Evolutionary conservation across 139 green algal species (phyloP).

Genomic region (Ettlia oleoabundans): DNA sequence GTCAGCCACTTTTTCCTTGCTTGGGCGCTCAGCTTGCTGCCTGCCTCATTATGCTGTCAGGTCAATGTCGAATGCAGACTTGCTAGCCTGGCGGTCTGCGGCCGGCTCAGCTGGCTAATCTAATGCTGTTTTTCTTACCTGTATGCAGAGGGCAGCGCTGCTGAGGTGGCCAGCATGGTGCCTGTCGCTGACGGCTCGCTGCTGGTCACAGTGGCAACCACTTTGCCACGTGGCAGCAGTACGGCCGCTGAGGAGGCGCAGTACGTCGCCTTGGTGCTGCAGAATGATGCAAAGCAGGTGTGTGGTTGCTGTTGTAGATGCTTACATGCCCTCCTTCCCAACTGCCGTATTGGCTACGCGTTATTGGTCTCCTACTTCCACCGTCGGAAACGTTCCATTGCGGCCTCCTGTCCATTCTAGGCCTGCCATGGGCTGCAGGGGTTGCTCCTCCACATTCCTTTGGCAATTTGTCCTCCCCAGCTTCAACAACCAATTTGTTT

Average conservation of each 20-base stretch:
- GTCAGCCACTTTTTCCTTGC: too few relatives aligned
- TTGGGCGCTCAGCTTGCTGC: too few relatives aligned
- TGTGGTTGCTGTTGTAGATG: too few relatives aligned
- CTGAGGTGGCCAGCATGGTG: background rate
- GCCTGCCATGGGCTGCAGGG: background rate
- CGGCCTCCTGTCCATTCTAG: too few relatives aligned
- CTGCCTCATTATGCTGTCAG: too few relatives aligned
- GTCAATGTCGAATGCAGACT: too few relatives aligned
- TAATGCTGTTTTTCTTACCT: background rate
- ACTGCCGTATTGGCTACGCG: too few relatives aligned
- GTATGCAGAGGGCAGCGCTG: slow-evolving; percentile 31
- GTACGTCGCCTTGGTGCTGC: slow-evolving; percentile 42
- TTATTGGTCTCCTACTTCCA: too few relatives aligned
- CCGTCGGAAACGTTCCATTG: too few relatives aligned
- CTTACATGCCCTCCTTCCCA: too few relatives aligned
- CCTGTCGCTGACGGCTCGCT: background rate
- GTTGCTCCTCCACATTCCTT: background rate
- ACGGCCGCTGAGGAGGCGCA: slow-evolving; percentile 22
- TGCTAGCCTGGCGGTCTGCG: background rate
- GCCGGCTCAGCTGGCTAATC: background rate
- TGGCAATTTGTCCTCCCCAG: background rate
- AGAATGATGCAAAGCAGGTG: slow-evolving; percentile 31
- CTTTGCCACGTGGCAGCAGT: slow-evolving; percentile 3
- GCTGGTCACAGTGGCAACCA: slow-evolving; percentile 5
- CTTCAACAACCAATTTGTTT: too few relatives aligned